Percentiles rank a stretch among this genome's conserved stretches.
Conservation (phyloP, 148 eudicot genomes). For the Spergularia bocconei region DNA sequence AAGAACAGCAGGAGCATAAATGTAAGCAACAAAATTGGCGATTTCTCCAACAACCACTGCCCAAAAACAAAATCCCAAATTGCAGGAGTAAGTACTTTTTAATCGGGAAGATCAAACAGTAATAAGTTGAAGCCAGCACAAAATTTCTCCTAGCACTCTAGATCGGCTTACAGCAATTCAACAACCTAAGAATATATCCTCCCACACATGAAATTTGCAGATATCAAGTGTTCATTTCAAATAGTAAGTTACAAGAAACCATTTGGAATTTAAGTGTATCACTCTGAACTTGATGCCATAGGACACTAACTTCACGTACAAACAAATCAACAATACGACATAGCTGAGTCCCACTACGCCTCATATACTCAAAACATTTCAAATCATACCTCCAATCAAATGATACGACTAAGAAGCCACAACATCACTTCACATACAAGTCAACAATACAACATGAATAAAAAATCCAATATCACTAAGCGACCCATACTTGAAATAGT, state of each 20-base stretch:
- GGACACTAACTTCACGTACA: not conserved
- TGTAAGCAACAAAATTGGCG: conserved; percentile 83
- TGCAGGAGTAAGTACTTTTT: conserved; percentile 21
- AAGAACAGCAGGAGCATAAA: conserved; percentile 94
- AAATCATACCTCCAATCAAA: not conserved
- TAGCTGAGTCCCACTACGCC: not conserved
- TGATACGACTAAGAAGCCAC: not conserved
- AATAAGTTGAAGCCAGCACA: not conserved
- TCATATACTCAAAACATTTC: not conserved
- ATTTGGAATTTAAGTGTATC: not conserved
- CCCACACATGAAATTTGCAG: not conserved
- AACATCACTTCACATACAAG: not conserved
- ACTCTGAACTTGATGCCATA: not conserved
- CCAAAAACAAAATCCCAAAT: conserved; percentile 18
- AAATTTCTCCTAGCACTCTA: not conserved
- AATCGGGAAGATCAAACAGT: not conserved
- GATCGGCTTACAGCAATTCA: not conserved
- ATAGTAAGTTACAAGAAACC: not conserved
- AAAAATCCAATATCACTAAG: not conserved
- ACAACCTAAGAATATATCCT: not conserved
- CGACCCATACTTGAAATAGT: not conserved
- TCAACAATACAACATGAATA: not conserved
- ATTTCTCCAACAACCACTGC: conserved; percentile 89
- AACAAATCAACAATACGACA: not conserved
- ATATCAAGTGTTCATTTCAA: not conserved